These are phyloP conservation scores for Antarctomyces pellizariae DNA, from an alignment of 495 filamentous ascomycete species.

Conservation along the genomic window DNA sequence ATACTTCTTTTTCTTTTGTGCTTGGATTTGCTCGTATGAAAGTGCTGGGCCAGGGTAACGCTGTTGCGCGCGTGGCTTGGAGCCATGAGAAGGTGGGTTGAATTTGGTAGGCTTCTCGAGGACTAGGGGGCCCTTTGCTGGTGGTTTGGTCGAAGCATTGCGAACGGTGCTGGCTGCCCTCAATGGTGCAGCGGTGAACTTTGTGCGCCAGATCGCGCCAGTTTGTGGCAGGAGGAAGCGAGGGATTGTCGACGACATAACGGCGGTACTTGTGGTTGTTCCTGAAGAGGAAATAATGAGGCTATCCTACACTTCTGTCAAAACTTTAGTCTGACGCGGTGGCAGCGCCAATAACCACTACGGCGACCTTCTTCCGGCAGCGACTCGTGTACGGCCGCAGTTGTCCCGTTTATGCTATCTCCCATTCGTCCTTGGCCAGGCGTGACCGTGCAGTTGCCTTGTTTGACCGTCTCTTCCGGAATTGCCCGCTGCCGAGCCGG, in stretches of 20 bases:
- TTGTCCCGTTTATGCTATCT: no score
- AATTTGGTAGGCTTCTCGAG: slow-evolving; percentile 66
- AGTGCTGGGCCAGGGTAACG: slow-evolving; percentile 46
- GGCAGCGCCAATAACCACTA: no score
- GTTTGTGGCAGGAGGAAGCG: slow-evolving; percentile 29
- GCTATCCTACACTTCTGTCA: no score
- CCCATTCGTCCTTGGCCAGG: no score
- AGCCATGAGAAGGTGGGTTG: slow-evolving; percentile 62
- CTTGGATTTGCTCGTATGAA: slow-evolving; percentile 30
- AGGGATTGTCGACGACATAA: slow-evolving; percentile 22
- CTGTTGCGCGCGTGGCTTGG: slow-evolving; percentile 28
- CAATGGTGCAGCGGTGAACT: slow-evolving; percentile 1
- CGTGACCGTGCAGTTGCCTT: no score
- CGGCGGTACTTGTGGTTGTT: no score
- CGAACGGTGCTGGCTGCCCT: slow-evolving; percentile 9
- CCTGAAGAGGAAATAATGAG: slow-evolving; percentile 1
- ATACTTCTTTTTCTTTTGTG: slow-evolving; percentile 42
- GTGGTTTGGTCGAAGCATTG: slow-evolving; percentile 14
- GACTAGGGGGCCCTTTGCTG: slow-evolving; percentile 19
- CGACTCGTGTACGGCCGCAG: no score
- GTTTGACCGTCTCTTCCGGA: no score
- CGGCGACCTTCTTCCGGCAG: no score
- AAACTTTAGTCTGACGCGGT: no score
- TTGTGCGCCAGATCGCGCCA: slow-evolving; percentile 21
- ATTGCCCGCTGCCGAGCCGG: no score